A percentile compares a stretch with the other conserved stretches of the same genome.
Evolutionary conservation across 139 green algal species (phyloP).

Genomic region (Chlamydomonas sp.): DNA sequence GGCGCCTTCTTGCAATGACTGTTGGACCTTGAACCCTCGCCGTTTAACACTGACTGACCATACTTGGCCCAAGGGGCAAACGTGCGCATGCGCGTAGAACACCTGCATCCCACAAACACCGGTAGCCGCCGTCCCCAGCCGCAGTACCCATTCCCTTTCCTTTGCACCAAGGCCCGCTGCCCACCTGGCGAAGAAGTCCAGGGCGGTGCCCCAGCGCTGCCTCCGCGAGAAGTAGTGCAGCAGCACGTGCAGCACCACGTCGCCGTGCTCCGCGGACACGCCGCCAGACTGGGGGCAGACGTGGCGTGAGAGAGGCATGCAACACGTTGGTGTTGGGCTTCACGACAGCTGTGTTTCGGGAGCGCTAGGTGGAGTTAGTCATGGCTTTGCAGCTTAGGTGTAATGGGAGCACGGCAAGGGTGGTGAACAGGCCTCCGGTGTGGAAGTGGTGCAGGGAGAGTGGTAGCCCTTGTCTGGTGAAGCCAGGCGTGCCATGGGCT

Average conservation of each 20-base stretch:
- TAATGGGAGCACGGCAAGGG: background rate
- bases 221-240: conserved; percentile 58
- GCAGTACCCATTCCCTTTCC: background rate
- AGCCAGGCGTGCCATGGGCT: background rate
- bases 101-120: background rate
- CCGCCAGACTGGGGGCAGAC: conserved; percentile 20
- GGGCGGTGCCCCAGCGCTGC: conserved; percentile 54
- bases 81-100: too few species aligned
- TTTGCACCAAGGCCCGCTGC: background rate
- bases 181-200: conserved; percentile 55
- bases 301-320: background rate
- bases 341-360: background rate
- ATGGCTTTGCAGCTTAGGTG: background rate
- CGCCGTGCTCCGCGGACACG: conserved; percentile 58
- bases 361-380: background rate
- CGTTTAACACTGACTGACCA: too few species aligned
- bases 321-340: background rate
- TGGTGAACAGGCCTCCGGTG: background rate
- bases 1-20: too few species aligned
- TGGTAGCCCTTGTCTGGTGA: background rate
- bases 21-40: too few species aligned
- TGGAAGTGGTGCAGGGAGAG: background rate
- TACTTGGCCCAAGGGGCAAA: too few species aligned
- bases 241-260: conserved; percentile 55
- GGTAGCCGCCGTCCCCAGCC: background rate